phyloP scores from a whole-genome alignment of 257 asterid species.

The Salvia miltiorrhiza region DNA sequence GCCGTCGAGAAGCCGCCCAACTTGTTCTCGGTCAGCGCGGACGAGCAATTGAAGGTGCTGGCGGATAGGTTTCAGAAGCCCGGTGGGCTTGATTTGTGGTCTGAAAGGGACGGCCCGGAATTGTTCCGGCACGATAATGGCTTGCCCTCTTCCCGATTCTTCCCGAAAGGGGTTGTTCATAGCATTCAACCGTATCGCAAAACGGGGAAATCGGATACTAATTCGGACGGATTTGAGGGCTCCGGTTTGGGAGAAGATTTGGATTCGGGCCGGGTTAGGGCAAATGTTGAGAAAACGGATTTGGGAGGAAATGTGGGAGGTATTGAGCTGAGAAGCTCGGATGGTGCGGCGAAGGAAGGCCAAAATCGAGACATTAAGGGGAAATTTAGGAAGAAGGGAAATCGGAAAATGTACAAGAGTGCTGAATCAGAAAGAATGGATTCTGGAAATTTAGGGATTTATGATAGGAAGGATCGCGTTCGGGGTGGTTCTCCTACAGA shows the following conservation, averaged over 20 bases:
- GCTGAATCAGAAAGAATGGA: conserved; percentile 26
- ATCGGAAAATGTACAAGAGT: conserved; percentile 25
- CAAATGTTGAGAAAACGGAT: no score
- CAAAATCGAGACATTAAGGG: conserved; percentile 27
- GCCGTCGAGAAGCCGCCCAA: conserved; percentile 75
- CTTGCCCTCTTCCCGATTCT: conserved; percentile 70
- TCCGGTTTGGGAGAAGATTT: conserved; percentile 13
- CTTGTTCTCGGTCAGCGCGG: conserved; percentile 85
- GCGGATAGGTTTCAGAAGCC: conserved; percentile 97
- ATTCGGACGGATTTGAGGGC: conserved; percentile 22
- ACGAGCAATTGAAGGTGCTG: conserved; percentile 87
- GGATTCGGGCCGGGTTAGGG: neutral
- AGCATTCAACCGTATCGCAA: conserved; percentile 65
- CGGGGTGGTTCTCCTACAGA: conserved; percentile 18
- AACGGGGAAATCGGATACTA: conserved; percentile 19
- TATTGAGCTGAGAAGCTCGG: conserved; percentile 6
- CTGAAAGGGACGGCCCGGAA: conserved; percentile 87
- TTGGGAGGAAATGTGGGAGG: conserved; percentile 10
- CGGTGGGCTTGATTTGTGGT: conserved; percentile 96
- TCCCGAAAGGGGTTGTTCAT: conserved; percentile 92
- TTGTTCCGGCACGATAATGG: conserved; percentile 55
- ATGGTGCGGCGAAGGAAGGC: conserved; percentile 24
- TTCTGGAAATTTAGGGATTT: conserved; percentile 26
- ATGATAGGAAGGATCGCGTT: conserved; percentile 6
- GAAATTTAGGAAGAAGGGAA: conserved; percentile 33